These are phyloP conservation scores for Xylaria sp. DNA, from an alignment of 2,329 filamentous ascomycete species.

Conservation along the genomic window DNA sequence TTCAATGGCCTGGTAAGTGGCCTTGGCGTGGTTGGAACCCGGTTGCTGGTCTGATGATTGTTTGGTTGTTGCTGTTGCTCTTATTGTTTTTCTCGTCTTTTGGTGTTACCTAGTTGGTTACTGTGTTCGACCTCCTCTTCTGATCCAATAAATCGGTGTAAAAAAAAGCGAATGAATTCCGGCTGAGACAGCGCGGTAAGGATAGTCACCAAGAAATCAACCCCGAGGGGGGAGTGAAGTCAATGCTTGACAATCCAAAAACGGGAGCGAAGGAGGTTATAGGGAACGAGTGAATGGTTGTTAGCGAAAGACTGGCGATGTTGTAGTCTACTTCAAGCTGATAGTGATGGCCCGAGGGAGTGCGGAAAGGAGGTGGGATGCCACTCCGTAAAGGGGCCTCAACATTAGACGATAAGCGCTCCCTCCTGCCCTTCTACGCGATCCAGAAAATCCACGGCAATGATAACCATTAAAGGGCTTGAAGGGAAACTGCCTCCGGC, in stretches of 20 bases:
- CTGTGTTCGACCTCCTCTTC: slow-evolving; percentile 35
- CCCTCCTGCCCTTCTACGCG: not conserved
- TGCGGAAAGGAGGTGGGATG: slow-evolving; percentile 1
- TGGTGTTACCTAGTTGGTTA: slow-evolving; percentile 11
- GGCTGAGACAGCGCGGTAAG: slow-evolving; percentile 40
- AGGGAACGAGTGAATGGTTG: slow-evolving; percentile 29
- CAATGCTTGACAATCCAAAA: slow-evolving; percentile 60
- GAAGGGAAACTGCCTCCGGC: not conserved
- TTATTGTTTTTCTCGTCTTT: not conserved
- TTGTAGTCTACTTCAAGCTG: slow-evolving; percentile 31
- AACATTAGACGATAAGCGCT: not conserved
- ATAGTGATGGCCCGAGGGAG: slow-evolving; percentile 3
- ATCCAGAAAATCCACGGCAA: not conserved
- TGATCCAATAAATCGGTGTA: slow-evolving; percentile 46
- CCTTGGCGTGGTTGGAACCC: not conserved
- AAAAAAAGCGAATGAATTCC: slow-evolving; percentile 42
- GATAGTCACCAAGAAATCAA: slow-evolving; percentile 48
- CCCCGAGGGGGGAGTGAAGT: slow-evolving; percentile 39
- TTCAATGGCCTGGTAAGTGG: not conserved
- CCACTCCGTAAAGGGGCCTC: not conserved
- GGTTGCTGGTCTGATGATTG: slow-evolving; percentile 3
- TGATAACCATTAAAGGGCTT: not conserved
- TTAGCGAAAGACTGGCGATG: slow-evolving; percentile 31
- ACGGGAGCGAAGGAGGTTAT: slow-evolving; percentile 20
- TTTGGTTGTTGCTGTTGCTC: not conserved